Evolutionary conservation across 768 basidiomycete species (phyloP).

Genomic region (Collybia mongolica): DNA sequence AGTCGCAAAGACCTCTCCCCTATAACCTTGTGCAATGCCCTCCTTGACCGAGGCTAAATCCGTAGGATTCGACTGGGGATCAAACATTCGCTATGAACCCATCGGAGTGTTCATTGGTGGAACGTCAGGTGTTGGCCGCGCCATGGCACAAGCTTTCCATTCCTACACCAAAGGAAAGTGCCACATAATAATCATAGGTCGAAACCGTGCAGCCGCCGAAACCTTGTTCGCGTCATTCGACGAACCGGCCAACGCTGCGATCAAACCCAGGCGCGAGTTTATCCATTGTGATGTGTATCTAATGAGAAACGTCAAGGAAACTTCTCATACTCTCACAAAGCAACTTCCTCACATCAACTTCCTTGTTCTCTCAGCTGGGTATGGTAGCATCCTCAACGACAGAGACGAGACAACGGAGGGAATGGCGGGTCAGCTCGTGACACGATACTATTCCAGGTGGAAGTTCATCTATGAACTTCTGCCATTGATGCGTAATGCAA

Average conservation of each 20-base stretch:
- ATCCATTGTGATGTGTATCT: constrained; percentile 48
- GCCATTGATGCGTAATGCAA: constrained; percentile 42
- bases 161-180: constrained; percentile 46
- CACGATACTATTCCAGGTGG: constrained; percentile 47
- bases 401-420: constrained; percentile 43
- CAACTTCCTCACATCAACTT: constrained; percentile 49
- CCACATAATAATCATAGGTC: constrained; percentile 52
- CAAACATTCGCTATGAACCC: constrained; percentile 9
- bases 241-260: constrained; percentile 18
- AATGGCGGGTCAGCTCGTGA: constrained; percentile 38
- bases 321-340: constrained; percentile 23
- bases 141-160: constrained; percentile 45
- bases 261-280: constrained; percentile 36
- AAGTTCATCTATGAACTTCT: constrained; percentile 45
- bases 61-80: too few species aligned
- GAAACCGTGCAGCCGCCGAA: constrained; percentile 48
- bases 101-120: constrained; percentile 45
- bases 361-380: constrained; percentile 46
- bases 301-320: constrained; percentile 45
- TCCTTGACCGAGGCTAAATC: too few species aligned
- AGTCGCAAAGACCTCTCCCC: too few species aligned
- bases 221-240: constrained; percentile 42
- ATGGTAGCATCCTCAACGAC: constrained; percentile 32
- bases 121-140: constrained; percentile 48
- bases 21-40: too few species aligned